phyloP scores from a whole-genome alignment of 1,284 basidiomycete species.

The Rhodotorula sp. region DNA sequence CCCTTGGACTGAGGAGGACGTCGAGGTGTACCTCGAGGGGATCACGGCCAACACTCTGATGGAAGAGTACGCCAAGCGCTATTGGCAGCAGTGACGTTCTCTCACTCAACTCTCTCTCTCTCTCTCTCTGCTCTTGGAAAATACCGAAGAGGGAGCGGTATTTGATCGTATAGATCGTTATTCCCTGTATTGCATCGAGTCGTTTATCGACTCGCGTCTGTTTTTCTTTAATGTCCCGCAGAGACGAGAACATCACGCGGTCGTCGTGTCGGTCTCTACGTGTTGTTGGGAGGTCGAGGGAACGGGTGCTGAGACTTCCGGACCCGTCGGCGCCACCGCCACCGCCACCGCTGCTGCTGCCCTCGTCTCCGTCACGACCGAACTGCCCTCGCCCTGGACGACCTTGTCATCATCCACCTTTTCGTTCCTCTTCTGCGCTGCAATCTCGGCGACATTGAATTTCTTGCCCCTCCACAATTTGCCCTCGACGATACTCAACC shows the following conservation, averaged over 20 bases:
- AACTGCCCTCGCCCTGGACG: neutral
- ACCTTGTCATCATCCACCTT: slow-evolving; percentile 13
- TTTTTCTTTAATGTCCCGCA: too few relatives aligned
- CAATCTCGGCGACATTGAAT: slow-evolving; percentile 35
- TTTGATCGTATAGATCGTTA: too few relatives aligned
- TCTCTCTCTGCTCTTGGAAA: neutral
- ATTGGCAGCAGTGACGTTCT: slow-evolving; percentile 20
- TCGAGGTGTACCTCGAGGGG: slow-evolving; percentile 22
- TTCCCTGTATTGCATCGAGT: too few relatives aligned
- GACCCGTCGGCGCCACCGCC: neutral
- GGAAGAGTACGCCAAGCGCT: slow-evolving; percentile 33
- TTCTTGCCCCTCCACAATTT: slow-evolving; percentile 33
- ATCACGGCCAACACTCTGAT: slow-evolving; percentile 39
- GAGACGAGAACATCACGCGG: too few relatives aligned
- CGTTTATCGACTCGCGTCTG: too few relatives aligned
- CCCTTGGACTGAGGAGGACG: slow-evolving; percentile 20
- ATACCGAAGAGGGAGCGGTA: neutral
- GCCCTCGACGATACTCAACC: slow-evolving; percentile 35
- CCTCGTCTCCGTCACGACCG: neutral
- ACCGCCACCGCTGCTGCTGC: neutral
- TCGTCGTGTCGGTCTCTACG: too few relatives aligned
- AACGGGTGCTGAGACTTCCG: neutral
- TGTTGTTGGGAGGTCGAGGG: neutral
- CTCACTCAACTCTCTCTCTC: neutral
- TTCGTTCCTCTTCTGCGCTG: slow-evolving; percentile 18